Evolutionary conservation across 768 basidiomycete genomes (phyloP).

Genomic region (Leucogyrophana mollusca): DNA sequence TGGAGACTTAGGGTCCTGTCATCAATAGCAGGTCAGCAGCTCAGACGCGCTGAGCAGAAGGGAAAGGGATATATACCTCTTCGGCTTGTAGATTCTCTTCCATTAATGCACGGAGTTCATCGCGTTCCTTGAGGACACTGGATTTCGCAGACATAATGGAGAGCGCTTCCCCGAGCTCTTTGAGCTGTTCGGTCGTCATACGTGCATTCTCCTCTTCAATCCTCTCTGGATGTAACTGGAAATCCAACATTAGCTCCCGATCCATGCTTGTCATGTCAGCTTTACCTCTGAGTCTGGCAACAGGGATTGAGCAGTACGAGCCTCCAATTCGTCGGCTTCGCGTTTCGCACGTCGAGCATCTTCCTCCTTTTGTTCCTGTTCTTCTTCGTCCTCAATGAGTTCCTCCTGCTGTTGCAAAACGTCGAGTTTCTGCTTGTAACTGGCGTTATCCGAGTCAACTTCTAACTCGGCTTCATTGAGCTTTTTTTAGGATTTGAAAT

Average conservation of each 20-base stretch:
- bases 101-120: conserved; percentile 89
- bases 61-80: conserved; percentile 49
- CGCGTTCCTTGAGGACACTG: conserved; percentile 92
- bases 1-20: conserved; percentile 74
- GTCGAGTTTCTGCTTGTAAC: conserved; percentile 97
- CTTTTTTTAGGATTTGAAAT: conserved; percentile 38
- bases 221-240: conserved; percentile 62
- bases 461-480: conserved; percentile 96
- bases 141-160: conserved; percentile 91
- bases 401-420: conserved; percentile 98
- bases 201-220: conserved; percentile 72
- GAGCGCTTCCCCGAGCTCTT: conserved; percentile 90
- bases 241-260: neutral
- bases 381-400: conserved; percentile 98
- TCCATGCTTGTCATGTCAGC: neutral
- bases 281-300: conserved; percentile 88
- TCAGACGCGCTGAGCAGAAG: conserved; percentile 1
- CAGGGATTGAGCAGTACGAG: conserved; percentile 75
- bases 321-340: conserved; percentile 78
- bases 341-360: conserved; percentile 84
- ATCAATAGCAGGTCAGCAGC: conserved; percentile 8
- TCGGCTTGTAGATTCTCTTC: conserved; percentile 90
- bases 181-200: conserved; percentile 96
- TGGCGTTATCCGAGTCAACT: conserved; percentile 90
- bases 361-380: conserved; percentile 95